Evolutionary conservation across 2,329 filamentous ascomycete species (phyloP), one percentile per base, ranked within the genome.

Genomic region (Teratosphaeria viscida): DNA sequence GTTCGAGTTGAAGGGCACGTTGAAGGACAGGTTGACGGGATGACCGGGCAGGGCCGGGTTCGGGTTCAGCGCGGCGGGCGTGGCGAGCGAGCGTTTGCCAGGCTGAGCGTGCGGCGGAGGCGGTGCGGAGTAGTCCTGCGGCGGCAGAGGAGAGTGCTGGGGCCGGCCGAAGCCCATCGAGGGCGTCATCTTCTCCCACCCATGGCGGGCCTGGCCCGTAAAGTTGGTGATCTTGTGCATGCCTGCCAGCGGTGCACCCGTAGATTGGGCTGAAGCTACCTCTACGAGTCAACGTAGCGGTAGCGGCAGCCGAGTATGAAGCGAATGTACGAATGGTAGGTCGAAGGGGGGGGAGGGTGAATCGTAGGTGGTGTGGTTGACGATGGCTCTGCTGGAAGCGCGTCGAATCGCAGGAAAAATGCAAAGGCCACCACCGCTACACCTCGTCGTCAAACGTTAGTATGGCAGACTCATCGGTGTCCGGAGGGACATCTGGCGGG

Each of bases 1-100:
- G 70, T 92, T 92, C 64, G 90, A 95, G 67, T 91, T 87, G 77
- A 97, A 96, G 62, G 94, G 94, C 55, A 99, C 88, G 73, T 96
- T 97, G 85, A 99, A 97, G 65, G 90, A 92, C 74, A 96, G 87
- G 75, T 95, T 90, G 75, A 97, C 89, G 65, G 85, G 85, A 57
- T 86, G 81, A 73, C 92, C 88, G 71, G 87, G 82, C 63, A 86
- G 80, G 60, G 87, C 84, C 65, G 88, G 85, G 68, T 85, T 75
- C 37, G 69, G 71, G 59, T 66, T 66, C 67, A 82, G 72, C 26
- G 71, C 64, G 43, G 71, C 67, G 57, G 71, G 77, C 34, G 53
- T 32, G 23, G 78, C 78, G 58, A 81, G 70, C 71, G 80, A 73
- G 65, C 83, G 82, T 74, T 85, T 84, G 70, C 82, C 74, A 61